These are phyloP conservation scores for Lentinula novae-zelandiae DNA, from an alignment of 1,284 basidiomycete species.

Conservation along the genomic window DNA sequence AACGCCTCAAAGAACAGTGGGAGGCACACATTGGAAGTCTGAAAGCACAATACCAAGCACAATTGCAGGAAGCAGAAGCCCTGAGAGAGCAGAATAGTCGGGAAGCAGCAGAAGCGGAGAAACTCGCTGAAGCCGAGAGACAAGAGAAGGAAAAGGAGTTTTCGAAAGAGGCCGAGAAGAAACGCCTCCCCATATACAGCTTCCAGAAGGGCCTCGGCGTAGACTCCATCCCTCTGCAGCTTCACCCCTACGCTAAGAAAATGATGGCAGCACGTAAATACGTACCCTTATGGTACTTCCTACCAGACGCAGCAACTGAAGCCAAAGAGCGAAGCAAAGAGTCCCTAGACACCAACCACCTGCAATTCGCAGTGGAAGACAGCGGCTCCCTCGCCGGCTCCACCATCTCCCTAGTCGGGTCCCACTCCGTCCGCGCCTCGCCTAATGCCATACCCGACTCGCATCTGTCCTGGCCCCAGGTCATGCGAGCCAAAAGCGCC, in stretches of 20 bases:
- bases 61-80: not conserved
- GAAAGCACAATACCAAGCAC: not conserved
- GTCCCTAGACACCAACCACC: not conserved
- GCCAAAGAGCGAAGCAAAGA: not conserved
- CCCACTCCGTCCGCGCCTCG: not conserved
- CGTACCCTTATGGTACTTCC: not conserved
- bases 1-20: not conserved
- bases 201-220: not conserved
- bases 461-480: not conserved
- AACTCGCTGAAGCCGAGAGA: not conserved
- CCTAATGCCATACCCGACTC: not conserved
- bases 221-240: not conserved
- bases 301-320: not conserved
- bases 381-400: too few species aligned
- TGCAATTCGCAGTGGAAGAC: not conserved
- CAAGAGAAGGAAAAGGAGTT: not conserved
- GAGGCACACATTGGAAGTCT: not conserved
- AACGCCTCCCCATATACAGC: not conserved
- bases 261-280: not conserved
- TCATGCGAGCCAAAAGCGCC: not conserved
- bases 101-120: not conserved
- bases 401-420: not conserved
- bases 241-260: not conserved
- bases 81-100: not conserved
- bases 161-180: constrained; percentile 7